Conservation (phyloP, 352 stramenopile genomes). For the Vaucheria bursata region DNA sequence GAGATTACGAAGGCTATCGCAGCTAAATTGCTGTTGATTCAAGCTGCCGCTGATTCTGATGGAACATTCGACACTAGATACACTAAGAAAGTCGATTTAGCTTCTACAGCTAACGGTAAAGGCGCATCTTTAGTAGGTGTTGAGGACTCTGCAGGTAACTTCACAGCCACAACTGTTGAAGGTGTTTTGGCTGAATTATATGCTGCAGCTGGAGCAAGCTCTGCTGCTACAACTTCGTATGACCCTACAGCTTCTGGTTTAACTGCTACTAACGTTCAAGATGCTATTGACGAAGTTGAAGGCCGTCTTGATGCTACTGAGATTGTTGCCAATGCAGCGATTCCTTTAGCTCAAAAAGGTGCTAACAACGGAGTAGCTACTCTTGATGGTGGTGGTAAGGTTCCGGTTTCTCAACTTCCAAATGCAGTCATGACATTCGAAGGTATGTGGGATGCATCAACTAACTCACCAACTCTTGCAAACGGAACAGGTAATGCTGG, state of each 20-base stretch:
- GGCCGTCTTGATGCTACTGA: neutral
- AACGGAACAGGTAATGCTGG: neutral
- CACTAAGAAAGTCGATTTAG: neutral
- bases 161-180: neutral
- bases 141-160: neutral
- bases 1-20: neutral
- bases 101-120: neutral
- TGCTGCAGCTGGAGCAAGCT: neutral
- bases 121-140: neutral
- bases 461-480: neutral
- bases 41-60: neutral
- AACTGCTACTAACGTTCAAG: neutral
- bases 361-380: neutral
- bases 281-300: neutral
- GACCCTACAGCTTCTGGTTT: neutral
- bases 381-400: neutral
- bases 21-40: neutral
- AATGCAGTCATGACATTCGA: neutral
- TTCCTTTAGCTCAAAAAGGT: neutral
- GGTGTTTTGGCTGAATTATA: neutral
- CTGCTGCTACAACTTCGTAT: neutral
- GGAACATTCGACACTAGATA: neutral
- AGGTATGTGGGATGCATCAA: neutral
- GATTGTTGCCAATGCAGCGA: neutral
- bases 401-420: slow-evolving; percentile 2